These are phyloP conservation scores for Dimocarpus longan DNA, from an alignment of 345 rosid species.

Conservation along the genomic window DNA sequence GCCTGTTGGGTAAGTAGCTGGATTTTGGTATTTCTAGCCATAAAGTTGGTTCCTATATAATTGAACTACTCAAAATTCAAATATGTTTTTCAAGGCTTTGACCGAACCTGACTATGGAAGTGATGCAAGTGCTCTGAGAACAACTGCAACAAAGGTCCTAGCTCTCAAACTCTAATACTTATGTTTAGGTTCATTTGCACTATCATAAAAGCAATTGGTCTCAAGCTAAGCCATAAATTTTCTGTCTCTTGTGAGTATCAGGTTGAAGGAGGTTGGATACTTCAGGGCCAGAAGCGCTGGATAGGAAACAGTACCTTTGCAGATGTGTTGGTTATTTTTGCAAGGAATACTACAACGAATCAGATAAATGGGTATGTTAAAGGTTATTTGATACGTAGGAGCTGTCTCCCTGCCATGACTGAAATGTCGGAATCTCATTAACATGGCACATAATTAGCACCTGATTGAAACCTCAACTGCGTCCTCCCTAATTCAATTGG, in stretches of 20 bases:
- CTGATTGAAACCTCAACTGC: neutral
- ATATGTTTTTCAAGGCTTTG: conserved; percentile 59
- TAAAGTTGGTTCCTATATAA: conserved; percentile 1
- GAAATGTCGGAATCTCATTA: neutral
- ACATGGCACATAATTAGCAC: neutral
- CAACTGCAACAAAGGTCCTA: conserved; percentile 85
- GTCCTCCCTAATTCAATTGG: neutral
- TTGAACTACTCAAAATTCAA: conserved; percentile 26
- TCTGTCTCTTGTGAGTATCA: conserved; percentile 26
- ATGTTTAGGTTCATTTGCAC: neutral
- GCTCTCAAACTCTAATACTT: conserved; percentile 15
- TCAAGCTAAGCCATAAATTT: conserved; percentile 18
- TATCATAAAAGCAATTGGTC: conserved; percentile 11
- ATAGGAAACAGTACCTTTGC: conserved; percentile 98
- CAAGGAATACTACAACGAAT: conserved; percentile 73
- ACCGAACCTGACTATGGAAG: conserved; percentile 98
- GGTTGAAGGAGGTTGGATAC: conserved; percentile 92
- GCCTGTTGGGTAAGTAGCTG: conserved; percentile 82
- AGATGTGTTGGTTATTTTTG: conserved; percentile 81
- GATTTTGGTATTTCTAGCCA: neutral
- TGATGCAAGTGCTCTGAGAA: conserved; percentile 81
- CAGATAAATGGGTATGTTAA: conserved; percentile 83
- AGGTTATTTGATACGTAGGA: neutral
- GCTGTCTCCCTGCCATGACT: neutral
- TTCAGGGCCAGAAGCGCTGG: conserved; percentile 97